phyloP scores from a whole-genome alignment of 306 rosid species.

The Casuarina equisetifolia region DNA sequence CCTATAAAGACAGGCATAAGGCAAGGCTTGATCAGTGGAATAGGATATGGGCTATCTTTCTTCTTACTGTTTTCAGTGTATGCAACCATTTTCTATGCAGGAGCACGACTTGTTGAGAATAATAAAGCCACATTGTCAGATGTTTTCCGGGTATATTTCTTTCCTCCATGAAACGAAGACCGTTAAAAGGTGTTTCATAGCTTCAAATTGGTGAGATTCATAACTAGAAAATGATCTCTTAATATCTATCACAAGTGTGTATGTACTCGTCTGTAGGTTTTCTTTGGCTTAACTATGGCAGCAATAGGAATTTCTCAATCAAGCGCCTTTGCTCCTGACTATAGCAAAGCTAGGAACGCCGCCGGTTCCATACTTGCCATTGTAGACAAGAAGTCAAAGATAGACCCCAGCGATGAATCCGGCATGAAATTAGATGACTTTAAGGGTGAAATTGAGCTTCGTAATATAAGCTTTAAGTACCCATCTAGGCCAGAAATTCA shows the following conservation, averaged over 20 bases:
- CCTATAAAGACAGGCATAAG: slow-evolving; percentile 70
- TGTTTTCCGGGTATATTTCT: slow-evolving; percentile 56
- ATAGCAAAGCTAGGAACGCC: slow-evolving; percentile 58
- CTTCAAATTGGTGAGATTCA: background rate
- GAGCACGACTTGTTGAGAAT: slow-evolving; percentile 56
- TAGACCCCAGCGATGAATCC: slow-evolving; percentile 65
- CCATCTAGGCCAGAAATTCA: slow-evolving; percentile 79
- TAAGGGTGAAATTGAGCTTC: slow-evolving; percentile 63
- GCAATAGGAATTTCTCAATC: slow-evolving; percentile 63
- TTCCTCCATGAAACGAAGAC: too few relatives aligned
- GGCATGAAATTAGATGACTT: slow-evolving; percentile 55
- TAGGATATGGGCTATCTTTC: slow-evolving; percentile 73
- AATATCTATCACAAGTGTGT: background rate
- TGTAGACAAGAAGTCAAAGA: slow-evolving; percentile 55
- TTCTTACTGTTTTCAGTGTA: slow-evolving; percentile 63
- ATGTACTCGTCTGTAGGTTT: slow-evolving; percentile 52
- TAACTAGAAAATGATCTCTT: background rate
- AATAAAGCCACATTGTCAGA: slow-evolving; percentile 56
- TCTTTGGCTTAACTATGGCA: slow-evolving; percentile 87
- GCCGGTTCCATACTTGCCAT: slow-evolving; percentile 63
- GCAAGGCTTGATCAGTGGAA: slow-evolving; percentile 78
- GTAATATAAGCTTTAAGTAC: slow-evolving; percentile 65
- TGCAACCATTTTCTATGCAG: slow-evolving; percentile 79
- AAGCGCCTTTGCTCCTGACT: slow-evolving; percentile 60
- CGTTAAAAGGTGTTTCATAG: too few relatives aligned